A percentile compares a stretch with the other conserved stretches of the same genome.
These are phyloP conservation scores for Verticillium isaacii DNA, from an alignment of 2,329 filamentous ascomycete species.

Conservation along the genomic window DNA sequence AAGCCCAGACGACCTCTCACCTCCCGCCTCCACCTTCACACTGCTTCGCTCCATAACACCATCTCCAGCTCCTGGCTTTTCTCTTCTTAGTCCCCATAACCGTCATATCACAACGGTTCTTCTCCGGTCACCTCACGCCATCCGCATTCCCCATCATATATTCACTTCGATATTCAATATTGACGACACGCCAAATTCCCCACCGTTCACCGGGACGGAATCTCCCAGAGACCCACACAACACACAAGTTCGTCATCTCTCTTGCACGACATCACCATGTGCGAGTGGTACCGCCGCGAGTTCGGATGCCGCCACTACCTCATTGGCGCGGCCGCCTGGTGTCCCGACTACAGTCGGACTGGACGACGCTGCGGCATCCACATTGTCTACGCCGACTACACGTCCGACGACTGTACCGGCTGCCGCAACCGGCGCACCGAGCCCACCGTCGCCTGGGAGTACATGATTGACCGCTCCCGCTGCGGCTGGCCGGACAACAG, in stretches of 20 bases:
- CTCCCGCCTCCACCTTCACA: not conserved
- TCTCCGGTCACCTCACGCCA: too few species aligned
- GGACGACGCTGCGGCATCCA: conserved; percentile 12
- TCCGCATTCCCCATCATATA: too few species aligned
- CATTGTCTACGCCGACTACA: conserved; percentile 10
- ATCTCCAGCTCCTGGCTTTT: not conserved
- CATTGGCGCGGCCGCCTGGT: conserved; percentile 12
- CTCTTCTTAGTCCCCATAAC: not conserved
- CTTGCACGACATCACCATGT: conserved; percentile 5
- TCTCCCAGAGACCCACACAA: not conserved
- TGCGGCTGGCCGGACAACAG: not conserved
- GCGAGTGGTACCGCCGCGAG: conserved; percentile 14
- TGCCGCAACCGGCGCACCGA: conserved; percentile 2
- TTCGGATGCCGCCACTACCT: conserved; percentile 14
- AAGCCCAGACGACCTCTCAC: not conserved
- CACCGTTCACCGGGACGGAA: not conserved
- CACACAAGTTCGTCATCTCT: not conserved
- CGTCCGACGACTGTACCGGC: conserved; percentile 7
- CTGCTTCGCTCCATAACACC: not conserved
- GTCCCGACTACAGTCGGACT: conserved; percentile 11
- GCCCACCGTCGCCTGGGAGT: conserved; percentile 7
- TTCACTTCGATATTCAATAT: too few species aligned
- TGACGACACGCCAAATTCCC: not conserved
- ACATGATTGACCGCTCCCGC: conserved; percentile 7
- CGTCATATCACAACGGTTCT: not conserved